Percentiles rank a stretch among this genome's conserved stretches.
Conservation (phyloP, 1,139 yeast species). For the Taiozyma onychis region DNA sequence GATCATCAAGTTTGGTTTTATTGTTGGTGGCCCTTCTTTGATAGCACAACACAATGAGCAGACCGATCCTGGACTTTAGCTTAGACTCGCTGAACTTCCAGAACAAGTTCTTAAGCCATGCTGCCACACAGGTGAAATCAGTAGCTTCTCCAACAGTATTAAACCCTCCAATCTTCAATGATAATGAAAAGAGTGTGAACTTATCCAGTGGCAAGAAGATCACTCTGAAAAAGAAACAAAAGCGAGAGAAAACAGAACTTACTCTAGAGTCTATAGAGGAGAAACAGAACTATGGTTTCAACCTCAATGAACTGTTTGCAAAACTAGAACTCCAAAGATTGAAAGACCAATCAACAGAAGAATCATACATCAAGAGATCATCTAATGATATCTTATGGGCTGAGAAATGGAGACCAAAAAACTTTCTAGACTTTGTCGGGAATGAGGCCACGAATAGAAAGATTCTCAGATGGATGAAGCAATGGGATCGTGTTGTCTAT, state of each 20-base stretch:
- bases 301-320: conserved; percentile 30
- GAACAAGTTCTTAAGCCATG: conserved; percentile 10
- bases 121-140: not conserved
- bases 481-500: conserved; percentile 73
- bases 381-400: conserved; percentile 43
- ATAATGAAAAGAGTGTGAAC: conserved; percentile 4
- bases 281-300: conserved; percentile 27
- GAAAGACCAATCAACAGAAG: conserved; percentile 6
- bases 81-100: conserved; percentile 16
- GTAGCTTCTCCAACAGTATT: not conserved
- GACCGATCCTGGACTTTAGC: conserved; percentile 16
- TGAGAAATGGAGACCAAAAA: conserved; percentile 78
- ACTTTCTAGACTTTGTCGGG: conserved; percentile 70
- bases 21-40: not conserved
- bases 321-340: conserved; percentile 23
- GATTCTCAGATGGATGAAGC: conserved; percentile 72
- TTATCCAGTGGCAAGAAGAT: conserved; percentile 22
- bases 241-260: not conserved
- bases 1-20: not conserved
- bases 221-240: conserved; percentile 16
- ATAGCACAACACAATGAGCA: conserved; percentile 9
- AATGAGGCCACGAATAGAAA: conserved; percentile 73
- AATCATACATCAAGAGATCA: conserved; percentile 2
- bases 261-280: not conserved
- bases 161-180: not conserved